Evolutionary conservation across 305 asterid species (phyloP), one percentile per base, ranked within the genome.

Genomic region (Fraxinus floribunda): DNA sequence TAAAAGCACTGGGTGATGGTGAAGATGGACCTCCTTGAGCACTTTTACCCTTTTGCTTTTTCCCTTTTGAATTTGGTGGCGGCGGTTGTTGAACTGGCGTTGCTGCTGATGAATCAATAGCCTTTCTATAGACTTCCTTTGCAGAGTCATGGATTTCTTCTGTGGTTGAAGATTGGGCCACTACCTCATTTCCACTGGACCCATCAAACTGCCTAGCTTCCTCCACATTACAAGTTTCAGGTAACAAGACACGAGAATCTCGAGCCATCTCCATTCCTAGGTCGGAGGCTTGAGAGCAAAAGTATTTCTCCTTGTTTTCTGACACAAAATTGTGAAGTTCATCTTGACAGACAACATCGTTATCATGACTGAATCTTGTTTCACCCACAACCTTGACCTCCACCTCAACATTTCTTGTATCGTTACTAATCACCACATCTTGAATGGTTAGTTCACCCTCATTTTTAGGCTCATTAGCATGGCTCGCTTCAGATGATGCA

Each of bases 261-360:
- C 93, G 91, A 83, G 94, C 90, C 92, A 92, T 89, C 82, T 91
- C 96, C 74, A 90, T 80, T 81, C 98, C 97, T 35, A 95, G 90
- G 86, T 92, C 97, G 79, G 97, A 91, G 39, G 94, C 97, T 89
- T 95, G 98, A 83, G 98, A 95, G 87, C 88, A 90, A 87, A 94
- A 94, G 3, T 86, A 66, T 75, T 88, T 93, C 81, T 94, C 94
- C 90, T 88, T 93, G 76, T 89, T 92, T 78, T 89, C 97, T 68
- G 93, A 80, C 80, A 74, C 91, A 84, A 83, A 88, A 84, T 85
- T 85, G 77, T 83, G 91, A 83, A 82, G 88, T 78, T 92, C 93
- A 84, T 89, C 91, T 71, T 82, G 88, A 74, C 91, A 73, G 70
- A 88, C 94, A 80, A 79, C 76, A 86, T 88, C 92, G 78, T 66